phyloP scores from a whole-genome alignment of 805 yeast species.

The Brettanomyces custersianus region DNA sequence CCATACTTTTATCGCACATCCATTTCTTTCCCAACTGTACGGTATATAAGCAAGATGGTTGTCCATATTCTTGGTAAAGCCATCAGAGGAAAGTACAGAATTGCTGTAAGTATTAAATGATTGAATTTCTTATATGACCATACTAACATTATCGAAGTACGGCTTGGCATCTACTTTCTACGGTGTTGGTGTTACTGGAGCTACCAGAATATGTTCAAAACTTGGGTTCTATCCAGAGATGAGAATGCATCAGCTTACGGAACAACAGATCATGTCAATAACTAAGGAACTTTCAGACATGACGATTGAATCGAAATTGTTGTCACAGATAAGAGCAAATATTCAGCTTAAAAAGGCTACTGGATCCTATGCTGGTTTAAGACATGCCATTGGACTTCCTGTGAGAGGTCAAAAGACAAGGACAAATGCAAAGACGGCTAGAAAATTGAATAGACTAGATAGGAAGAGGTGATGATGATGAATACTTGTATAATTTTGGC shows the following conservation, averaged over 20 bases:
- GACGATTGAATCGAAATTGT: slow-evolving; percentile 73
- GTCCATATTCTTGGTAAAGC: slow-evolving; percentile 46
- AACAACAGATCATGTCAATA: slow-evolving; percentile 76
- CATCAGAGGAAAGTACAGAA: slow-evolving; percentile 31
- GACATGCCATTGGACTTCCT: slow-evolving; percentile 80
- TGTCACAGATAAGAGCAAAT: slow-evolving; percentile 67
- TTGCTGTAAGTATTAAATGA: slow-evolving; percentile 24
- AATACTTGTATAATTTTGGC: not conserved
- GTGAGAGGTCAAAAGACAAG: slow-evolving; percentile 88
- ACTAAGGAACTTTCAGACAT: slow-evolving; percentile 80
- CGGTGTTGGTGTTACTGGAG: slow-evolving; percentile 74
- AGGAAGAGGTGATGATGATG: slow-evolving; percentile 28
- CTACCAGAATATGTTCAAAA: slow-evolving; percentile 72
- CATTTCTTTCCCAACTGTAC: too few relatives aligned
- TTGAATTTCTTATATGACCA: not conserved
- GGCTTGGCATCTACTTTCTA: slow-evolving; percentile 78
- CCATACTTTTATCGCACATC: too few relatives aligned
- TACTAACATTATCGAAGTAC: slow-evolving; percentile 9
- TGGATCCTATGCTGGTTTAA: slow-evolving; percentile 80
- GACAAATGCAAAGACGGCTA: slow-evolving; percentile 86
- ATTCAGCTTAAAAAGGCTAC: slow-evolving; percentile 71
- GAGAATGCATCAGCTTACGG: slow-evolving; percentile 89
- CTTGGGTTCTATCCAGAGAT: slow-evolving; percentile 87
- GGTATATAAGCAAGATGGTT: too few relatives aligned
- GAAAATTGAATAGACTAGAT: slow-evolving; percentile 69